Evolutionary conservation across 345 rosid species (phyloP).

Genomic region (Gossypium arboreum): DNA sequence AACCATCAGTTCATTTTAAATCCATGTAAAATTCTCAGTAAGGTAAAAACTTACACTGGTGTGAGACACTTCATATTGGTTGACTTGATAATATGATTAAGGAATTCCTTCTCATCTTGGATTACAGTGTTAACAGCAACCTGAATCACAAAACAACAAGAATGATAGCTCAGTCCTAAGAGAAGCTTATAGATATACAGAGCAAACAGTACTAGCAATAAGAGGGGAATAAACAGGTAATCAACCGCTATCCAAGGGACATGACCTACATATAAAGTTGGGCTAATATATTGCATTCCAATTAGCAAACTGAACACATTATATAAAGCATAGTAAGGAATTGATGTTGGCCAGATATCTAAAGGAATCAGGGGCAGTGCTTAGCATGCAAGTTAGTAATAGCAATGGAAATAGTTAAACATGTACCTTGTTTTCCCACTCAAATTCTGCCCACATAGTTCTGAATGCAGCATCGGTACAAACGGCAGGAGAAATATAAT

Average conservation of each 20-base stretch:
- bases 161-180: neutral
- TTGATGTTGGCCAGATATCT: neutral
- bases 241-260: neutral
- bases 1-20: neutral
- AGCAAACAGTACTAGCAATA: neutral
- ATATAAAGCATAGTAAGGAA: neutral
- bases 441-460: slow-evolving; percentile 99
- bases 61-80: slow-evolving; percentile 83
- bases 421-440: slow-evolving; percentile 97
- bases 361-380: neutral
- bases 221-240: neutral
- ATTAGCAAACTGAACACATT: neutral
- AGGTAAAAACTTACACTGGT: slow-evolving; percentile 48
- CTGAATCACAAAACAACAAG: slow-evolving; percentile 29
- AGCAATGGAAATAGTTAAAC: neutral
- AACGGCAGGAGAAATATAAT: slow-evolving; percentile 90
- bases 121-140: slow-evolving; percentile 76
- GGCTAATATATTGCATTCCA: neutral
- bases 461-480: slow-evolving; percentile 89
- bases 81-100: slow-evolving; percentile 62
- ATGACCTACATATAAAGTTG: neutral
- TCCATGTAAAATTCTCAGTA: neutral
- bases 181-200: neutral
- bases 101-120: slow-evolving; percentile 66
- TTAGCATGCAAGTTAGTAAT: neutral